phyloP scores from a whole-genome alignment of 83 land plant species.

The Larix sibirica region DNA sequence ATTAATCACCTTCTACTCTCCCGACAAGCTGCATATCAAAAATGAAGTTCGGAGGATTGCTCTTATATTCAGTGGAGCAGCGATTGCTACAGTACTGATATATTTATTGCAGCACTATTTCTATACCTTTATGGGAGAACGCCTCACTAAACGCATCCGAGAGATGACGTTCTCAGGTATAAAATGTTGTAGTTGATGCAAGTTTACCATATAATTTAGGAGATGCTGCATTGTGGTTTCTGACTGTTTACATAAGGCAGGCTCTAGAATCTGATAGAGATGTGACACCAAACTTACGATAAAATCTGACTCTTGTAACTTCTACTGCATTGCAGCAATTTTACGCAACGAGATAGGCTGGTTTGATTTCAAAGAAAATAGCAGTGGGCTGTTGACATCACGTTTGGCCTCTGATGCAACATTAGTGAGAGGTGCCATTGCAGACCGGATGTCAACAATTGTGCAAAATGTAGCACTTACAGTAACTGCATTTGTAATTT shows the following conservation, averaged over 20 bases:
- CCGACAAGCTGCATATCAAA: conserved; percentile 36
- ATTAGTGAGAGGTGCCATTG: conserved; percentile 54
- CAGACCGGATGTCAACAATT: conserved; percentile 62
- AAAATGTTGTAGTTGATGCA: neutral
- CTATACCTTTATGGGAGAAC: conserved; percentile 66
- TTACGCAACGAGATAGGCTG: conserved; percentile 67
- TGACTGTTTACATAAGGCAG: neutral
- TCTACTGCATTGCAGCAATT: conserved; percentile 30
- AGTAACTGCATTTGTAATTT: conserved; percentile 46
- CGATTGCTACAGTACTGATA: conserved; percentile 30
- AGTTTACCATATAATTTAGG: neutral
- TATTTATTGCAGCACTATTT: conserved; percentile 58
- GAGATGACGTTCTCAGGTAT: conserved; percentile 57
- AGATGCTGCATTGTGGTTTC: neutral
- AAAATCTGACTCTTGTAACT: neutral
- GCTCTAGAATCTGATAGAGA: neutral
- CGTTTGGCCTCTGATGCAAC: conserved; percentile 50
- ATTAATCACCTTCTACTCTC: conserved; percentile 44
- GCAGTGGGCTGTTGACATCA: conserved; percentile 47
- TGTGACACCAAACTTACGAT: neutral
- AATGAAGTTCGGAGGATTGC: conserved; percentile 28
- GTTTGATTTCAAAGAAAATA: conserved; percentile 63
- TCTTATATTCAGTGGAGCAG: conserved; percentile 47
- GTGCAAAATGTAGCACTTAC: conserved; percentile 53
- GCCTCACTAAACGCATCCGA: conserved; percentile 50